Evolutionary conservation across 352 stramenopile genomes (phyloP), one percentile per base, ranked within the genome.

Genomic region (Globisporangium acanthophoron): DNA sequence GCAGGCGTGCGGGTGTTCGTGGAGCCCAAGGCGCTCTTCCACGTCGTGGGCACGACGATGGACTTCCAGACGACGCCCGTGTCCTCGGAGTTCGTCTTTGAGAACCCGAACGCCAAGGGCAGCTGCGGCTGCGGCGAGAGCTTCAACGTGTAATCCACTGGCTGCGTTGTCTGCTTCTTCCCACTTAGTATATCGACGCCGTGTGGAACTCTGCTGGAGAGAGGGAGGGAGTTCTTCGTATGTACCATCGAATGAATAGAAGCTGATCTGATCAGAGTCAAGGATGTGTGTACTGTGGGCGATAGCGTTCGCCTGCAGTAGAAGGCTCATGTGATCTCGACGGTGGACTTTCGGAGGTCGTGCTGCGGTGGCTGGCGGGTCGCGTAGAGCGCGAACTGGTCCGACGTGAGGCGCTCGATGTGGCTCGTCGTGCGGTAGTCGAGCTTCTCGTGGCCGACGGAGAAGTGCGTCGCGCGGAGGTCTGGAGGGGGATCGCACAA

Each of bases 21-120:
- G 45, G 97, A 99, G 65, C 96, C 97, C 7, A 98, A 98, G 80
- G 97, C 97, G 57, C 86, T 99, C 55, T 98, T 99, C 66, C 97
- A 98, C 80, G 90, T 99, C 29, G 96, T 99, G 16, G 97, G 97
- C 48, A 99, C 97, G 46, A 96, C 85, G 27, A 99, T 99, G 97
- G 97, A 99, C 74, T 99, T 94, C 71, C 87, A 98, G 78, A 96
- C 97, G 65, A 98, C 93, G 51, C 97, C 97, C 54, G 85, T 99
- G 54, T 94, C 88, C 29, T 93, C 94, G 43, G 97, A 99, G 76
- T 99, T 99, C 62, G 98, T 98, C 13, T 99, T 99, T 73, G 94
- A 98, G 46, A 99, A 99, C 80, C 97, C 97, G n/a, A 99, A 99
- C 76, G 96, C 94, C 18, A 99, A 99, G 77, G 97, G 97, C 37